A percentile compares a stretch with the other conserved stretches of the same genome.
Conservation (phyloP, 306 rosid genomes). For the Cyamopsis tetragonoloba region DNA sequence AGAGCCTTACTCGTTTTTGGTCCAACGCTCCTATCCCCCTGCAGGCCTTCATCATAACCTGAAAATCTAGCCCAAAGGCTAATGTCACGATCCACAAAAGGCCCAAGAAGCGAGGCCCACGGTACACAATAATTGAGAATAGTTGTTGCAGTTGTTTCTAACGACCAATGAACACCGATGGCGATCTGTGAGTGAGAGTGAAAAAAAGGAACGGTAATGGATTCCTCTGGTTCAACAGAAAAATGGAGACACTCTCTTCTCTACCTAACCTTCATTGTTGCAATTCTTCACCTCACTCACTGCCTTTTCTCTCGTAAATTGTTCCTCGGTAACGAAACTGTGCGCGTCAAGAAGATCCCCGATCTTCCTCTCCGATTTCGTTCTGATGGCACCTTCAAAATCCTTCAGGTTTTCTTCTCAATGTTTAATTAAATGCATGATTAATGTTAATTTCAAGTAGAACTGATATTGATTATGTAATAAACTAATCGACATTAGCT, state of each 20-base stretch:
- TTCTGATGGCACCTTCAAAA: constrained; percentile 82
- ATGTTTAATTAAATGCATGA: too few species aligned
- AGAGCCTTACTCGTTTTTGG: too few species aligned
- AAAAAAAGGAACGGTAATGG: neutral
- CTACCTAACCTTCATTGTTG: constrained; percentile 34
- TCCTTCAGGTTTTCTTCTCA: constrained; percentile 96
- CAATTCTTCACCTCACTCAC: constrained; percentile 35
- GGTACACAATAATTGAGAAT: neutral
- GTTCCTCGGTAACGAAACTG: constrained; percentile 32
- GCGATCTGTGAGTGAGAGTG: neutral
- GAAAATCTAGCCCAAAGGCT: too few species aligned
- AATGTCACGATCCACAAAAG: too few species aligned
- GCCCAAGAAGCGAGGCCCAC: neutral
- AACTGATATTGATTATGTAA: too few species aligned
- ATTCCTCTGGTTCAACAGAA: neutral
- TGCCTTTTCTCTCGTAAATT: constrained; percentile 30
- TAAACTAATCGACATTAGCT: too few species aligned
- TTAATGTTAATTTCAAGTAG: too few species aligned
- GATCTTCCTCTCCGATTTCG: constrained; percentile 82
- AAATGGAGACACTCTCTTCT: constrained; percentile 42
- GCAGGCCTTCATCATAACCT: too few species aligned
- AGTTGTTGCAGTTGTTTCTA: neutral
- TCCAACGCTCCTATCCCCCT: too few species aligned
- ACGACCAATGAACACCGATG: neutral
- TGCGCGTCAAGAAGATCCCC: constrained; percentile 46